A percentile compares a stretch with the other conserved stretches of the same genome.
Evolutionary conservation across 192 early-diverging fungal genomes (phyloP).

Genomic region (Gonapodya sp.): DNA sequence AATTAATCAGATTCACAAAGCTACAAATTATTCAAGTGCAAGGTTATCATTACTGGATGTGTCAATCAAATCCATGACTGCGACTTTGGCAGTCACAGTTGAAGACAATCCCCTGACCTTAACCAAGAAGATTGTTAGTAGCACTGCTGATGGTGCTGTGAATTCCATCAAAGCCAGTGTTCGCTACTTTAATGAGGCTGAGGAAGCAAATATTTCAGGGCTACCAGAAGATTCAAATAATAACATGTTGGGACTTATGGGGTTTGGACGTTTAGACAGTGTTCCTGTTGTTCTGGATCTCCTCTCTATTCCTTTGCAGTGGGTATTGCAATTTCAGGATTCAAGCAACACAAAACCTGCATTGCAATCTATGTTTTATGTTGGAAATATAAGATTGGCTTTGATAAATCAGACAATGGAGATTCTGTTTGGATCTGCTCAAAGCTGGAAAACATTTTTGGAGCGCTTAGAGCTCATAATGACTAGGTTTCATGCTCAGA

Average conservation of each 20-base stretch:
- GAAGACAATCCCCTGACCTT: background rate
- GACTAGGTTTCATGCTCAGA: background rate
- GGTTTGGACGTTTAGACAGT: background rate
- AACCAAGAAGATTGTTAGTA: background rate
- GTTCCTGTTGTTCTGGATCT: background rate
- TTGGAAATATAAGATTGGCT: background rate
- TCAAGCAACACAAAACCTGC: background rate
- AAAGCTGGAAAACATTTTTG: background rate
- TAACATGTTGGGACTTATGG: background rate
- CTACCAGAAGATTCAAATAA: background rate
- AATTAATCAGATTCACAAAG: background rate
- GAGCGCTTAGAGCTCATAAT: background rate
- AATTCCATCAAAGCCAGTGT: background rate
- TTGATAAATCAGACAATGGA: slow-evolving; percentile 58
- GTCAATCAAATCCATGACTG: background rate
- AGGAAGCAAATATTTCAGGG: background rate
- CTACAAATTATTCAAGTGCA: background rate
- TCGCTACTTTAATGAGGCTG: background rate
- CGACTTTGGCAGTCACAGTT: background rate
- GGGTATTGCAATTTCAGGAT: background rate
- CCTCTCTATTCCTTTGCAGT: background rate
- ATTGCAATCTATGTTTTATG: background rate
- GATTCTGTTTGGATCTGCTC: slow-evolving; percentile 42
- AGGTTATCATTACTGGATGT: background rate
- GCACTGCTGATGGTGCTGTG: background rate